These are phyloP conservation scores for Exophiala sp. DNA, from an alignment of 2,329 filamentous ascomycete genomes.

Conservation along the genomic window DNA sequence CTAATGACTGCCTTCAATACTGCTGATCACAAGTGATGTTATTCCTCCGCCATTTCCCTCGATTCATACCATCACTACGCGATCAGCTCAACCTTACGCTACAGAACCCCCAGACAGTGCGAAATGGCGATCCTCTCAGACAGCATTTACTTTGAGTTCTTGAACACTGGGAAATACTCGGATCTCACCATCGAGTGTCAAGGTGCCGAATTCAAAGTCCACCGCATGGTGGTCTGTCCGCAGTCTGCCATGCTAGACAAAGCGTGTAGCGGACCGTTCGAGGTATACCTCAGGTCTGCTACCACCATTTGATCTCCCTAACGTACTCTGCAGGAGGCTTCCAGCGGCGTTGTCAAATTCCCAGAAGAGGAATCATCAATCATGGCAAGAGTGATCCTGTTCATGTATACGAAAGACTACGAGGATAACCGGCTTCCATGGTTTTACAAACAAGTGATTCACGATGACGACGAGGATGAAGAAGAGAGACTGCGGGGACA, in stretches of 20 bases:
- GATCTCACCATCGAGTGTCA: conserved; percentile 22
- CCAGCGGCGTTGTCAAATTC: conserved; percentile 3
- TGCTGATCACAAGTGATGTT: background rate
- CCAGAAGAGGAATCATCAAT: conserved; percentile 7
- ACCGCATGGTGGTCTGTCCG: conserved; percentile 28
- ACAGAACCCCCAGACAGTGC: background rate
- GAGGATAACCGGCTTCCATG: background rate
- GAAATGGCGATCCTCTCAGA: background rate
- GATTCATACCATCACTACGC: background rate
- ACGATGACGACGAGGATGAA: background rate
- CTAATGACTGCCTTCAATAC: background rate
- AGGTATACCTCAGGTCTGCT: no score
- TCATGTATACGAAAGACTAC: conserved; percentile 12
- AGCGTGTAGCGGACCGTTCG: conserved; percentile 27
- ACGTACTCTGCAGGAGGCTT: background rate
- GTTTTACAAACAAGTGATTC: background rate
- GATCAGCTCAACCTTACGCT: background rate
- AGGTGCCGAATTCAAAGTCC: conserved; percentile 27
- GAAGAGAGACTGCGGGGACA: background rate
- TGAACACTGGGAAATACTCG: conserved; percentile 6
- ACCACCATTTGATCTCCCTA: no score
- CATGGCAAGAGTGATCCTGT: conserved; percentile 8
- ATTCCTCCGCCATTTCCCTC: background rate
- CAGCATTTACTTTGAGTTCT: background rate
- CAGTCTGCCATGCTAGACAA: conserved; percentile 26